phyloP scores from a whole-genome alignment of 2,329 filamentous ascomycete species.

The Aspergillus novoparasiticus region DNA sequence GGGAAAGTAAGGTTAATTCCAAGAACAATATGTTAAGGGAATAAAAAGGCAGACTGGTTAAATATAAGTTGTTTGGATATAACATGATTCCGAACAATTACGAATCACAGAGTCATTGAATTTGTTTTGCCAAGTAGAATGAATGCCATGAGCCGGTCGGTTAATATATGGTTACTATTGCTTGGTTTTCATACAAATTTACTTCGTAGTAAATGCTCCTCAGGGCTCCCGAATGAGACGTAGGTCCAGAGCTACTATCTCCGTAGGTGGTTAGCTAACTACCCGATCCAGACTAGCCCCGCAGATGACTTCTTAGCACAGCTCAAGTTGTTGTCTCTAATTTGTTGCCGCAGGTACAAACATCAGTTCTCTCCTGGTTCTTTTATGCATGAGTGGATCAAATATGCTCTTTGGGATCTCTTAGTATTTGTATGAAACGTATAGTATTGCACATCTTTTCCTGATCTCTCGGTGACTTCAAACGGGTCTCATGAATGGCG shows the following conservation, averaged over 20 bases:
- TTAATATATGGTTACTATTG: neutral
- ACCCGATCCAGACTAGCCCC: neutral
- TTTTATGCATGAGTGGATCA: neutral
- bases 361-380: neutral
- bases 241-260: neutral
- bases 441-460: neutral
- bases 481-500: slow-evolving; percentile 34
- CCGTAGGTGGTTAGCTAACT: neutral
- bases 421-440: neutral
- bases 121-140: neutral
- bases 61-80: neutral
- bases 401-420: neutral
- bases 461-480: neutral
- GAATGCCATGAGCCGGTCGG: neutral
- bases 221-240: neutral
- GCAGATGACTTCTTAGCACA: neutral
- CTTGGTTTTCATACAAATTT: neutral
- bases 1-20: neutral
- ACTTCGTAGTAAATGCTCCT: neutral
- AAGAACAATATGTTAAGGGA: neutral
- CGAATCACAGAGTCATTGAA: neutral
- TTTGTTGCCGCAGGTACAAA: neutral
- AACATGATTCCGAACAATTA: neutral
- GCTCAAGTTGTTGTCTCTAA: neutral
- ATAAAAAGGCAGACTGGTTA: neutral